phyloP scores from a whole-genome alignment of 176 grass and related monocot genomes.

The Aegilops bicornis region DNA sequence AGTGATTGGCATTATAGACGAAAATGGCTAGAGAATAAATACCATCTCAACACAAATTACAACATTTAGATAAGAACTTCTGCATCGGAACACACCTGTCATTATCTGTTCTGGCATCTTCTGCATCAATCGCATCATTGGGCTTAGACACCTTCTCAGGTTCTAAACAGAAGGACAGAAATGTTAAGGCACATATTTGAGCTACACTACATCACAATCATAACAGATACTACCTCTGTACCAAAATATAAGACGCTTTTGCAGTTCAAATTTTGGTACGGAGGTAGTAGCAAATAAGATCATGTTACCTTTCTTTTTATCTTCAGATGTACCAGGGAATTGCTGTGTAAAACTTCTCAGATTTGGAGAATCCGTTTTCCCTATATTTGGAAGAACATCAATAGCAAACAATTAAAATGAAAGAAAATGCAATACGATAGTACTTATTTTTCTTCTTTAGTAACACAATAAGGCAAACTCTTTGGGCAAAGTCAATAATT shows the following conservation, averaged over 20 bases:
- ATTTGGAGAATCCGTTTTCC: conserved; percentile 58
- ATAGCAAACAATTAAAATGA: neutral
- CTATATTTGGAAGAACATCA: conserved; percentile 34
- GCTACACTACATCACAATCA: neutral
- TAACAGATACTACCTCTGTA: neutral
- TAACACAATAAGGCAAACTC: neutral
- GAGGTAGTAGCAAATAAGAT: neutral
- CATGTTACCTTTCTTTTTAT: conserved; percentile 37
- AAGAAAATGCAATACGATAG: neutral
- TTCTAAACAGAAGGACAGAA: conserved; percentile 18
- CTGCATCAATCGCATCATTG: neutral
- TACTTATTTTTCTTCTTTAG: neutral
- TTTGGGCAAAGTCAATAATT: neutral
- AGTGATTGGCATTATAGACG: neutral
- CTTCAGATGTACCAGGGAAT: conserved; percentile 35
- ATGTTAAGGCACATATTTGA: conserved; percentile 1
- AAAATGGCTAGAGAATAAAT: neutral
- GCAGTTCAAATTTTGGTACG: no score
- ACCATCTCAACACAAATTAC: neutral
- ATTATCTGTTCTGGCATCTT: conserved; percentile 39
- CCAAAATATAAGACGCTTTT: no score
- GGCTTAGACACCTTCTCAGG: conserved; percentile 23
- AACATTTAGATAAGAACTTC: neutral
- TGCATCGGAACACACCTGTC: conserved; percentile 39
- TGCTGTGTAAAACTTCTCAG: conserved; percentile 73